Conservation (phyloP, 2,329 filamentous ascomycete genomes). For the Periconia digitata region DNA sequence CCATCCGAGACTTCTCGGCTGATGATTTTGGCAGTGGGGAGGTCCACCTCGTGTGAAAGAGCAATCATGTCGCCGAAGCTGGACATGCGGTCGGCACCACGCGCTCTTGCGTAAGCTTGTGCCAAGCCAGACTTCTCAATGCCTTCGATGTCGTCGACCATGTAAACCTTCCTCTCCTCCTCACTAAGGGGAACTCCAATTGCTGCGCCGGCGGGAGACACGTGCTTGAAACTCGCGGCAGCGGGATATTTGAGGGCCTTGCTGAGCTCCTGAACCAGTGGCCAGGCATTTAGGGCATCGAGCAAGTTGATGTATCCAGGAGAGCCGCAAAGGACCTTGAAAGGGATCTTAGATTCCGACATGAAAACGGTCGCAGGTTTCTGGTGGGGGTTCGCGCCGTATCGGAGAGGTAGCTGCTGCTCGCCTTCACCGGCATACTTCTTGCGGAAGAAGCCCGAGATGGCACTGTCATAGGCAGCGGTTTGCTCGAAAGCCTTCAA, state of each 20-base stretch:
- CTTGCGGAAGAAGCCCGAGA: slow-evolving; percentile 96
- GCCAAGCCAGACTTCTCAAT: slow-evolving; percentile 84
- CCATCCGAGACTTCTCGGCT: slow-evolving; percentile 97
- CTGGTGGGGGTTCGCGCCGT: slow-evolving; percentile 97
- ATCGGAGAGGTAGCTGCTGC: slow-evolving; percentile 84
- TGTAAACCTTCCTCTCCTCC: slow-evolving; percentile 95
- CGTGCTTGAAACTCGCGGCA: slow-evolving; percentile 96
- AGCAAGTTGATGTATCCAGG: slow-evolving; percentile 98
- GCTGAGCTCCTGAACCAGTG: slow-evolving; percentile 93
- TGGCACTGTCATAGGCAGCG: slow-evolving; percentile 92
- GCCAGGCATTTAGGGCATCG: slow-evolving; percentile 95
- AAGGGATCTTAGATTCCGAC: slow-evolving; percentile 74
- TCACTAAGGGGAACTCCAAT: slow-evolving; percentile 85
- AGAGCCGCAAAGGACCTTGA: slow-evolving; percentile 86
- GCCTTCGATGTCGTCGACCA: slow-evolving; percentile 92
- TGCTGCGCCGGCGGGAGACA: slow-evolving; percentile 92
- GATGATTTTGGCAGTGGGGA: slow-evolving; percentile 95
- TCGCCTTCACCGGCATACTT: slow-evolving; percentile 85
- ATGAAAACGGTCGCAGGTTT: slow-evolving; percentile 90
- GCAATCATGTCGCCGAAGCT: slow-evolving; percentile 97
- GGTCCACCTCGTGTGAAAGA: slow-evolving; percentile 85
- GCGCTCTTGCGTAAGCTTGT: slow-evolving; percentile 92
- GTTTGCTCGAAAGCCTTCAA: slow-evolving; percentile 99
- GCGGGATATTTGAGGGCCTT: slow-evolving; percentile 83
- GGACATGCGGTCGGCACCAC: slow-evolving; percentile 97